phyloP scores from a whole-genome alignment of 1,284 basidiomycete species.

The Melampsora americana region DNA sequence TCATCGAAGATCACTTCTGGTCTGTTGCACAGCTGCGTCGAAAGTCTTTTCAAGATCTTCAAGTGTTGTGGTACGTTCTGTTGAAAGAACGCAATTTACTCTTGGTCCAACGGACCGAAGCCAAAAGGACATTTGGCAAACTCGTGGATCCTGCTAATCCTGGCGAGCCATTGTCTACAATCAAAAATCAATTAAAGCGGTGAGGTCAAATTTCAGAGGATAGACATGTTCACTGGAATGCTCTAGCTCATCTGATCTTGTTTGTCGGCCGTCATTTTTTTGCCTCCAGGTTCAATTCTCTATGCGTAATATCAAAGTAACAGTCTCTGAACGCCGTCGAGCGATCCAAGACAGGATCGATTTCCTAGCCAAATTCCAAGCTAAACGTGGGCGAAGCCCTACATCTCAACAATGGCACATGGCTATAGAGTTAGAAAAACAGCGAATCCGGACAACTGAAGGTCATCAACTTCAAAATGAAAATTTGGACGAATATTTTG shows the following conservation, averaged over 20 bases:
- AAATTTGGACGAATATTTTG: not conserved
- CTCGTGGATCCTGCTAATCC: slow-evolving; percentile 40
- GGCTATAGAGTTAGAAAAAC: slow-evolving; percentile 25
- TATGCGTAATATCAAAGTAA: slow-evolving; percentile 44
- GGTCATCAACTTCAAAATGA: not conserved
- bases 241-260: not conserved
- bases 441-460: not conserved
- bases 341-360: slow-evolving; percentile 25
- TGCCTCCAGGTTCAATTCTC: slow-evolving; percentile 33
- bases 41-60: slow-evolving; percentile 86
- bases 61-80: slow-evolving; percentile 86
- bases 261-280: not conserved
- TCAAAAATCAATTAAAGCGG: slow-evolving; percentile 33
- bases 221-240: not conserved
- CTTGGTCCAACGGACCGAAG: slow-evolving; percentile 77
- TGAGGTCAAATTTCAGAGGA: not conserved
- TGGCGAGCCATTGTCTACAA: slow-evolving; percentile 42
- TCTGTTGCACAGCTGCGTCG: slow-evolving; percentile 73
- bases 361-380: slow-evolving; percentile 34
- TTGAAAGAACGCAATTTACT: slow-evolving; percentile 81
- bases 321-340: slow-evolving; percentile 36
- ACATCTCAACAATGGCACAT: slow-evolving; percentile 26
- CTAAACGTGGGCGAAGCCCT: slow-evolving; percentile 19
- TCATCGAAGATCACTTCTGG: slow-evolving; percentile 60
- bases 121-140: slow-evolving; percentile 59